These are phyloP conservation scores for Fraxinus paxiana DNA, from an alignment of 305 asterid genomes.

Conservation along the genomic window DNA sequence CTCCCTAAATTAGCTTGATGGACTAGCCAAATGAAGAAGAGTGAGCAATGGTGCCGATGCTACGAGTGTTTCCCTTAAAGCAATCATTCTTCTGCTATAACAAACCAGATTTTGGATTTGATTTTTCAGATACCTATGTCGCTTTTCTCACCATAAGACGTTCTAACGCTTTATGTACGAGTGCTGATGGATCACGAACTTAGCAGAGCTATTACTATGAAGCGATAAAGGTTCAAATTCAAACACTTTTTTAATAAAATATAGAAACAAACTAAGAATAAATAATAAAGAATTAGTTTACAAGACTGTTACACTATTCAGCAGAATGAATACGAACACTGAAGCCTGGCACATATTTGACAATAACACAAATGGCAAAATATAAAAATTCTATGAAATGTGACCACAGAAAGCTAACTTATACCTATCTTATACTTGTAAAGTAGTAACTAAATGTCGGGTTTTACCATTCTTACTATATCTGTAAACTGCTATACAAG, in stretches of 20 bases:
- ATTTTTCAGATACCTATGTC: not conserved
- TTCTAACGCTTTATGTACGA: not conserved
- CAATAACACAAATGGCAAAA: not conserved
- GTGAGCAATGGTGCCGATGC: not conserved
- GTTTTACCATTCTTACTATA: not conserved
- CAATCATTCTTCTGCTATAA: not conserved
- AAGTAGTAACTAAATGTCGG: not conserved
- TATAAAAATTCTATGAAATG: not conserved
- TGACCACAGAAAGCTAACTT: not conserved
- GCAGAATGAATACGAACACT: not conserved
- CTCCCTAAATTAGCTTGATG: not conserved
- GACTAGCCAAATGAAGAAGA: not conserved
- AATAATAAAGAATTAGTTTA: not conserved
- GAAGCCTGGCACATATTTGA: not conserved
- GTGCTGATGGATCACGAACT: not conserved
- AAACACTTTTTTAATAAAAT: not conserved
- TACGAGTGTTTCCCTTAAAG: not conserved
- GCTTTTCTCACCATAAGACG: not conserved
- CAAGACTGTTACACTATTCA: not conserved
- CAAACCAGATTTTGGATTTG: not conserved
- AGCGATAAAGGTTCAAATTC: not conserved
- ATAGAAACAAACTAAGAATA: not conserved
- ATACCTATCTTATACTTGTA: not conserved
- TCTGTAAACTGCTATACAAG: not conserved
- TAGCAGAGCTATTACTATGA: not conserved